phyloP scores from a whole-genome alignment of 768 basidiomycete species.

The Lactarius sanguifluus region DNA sequence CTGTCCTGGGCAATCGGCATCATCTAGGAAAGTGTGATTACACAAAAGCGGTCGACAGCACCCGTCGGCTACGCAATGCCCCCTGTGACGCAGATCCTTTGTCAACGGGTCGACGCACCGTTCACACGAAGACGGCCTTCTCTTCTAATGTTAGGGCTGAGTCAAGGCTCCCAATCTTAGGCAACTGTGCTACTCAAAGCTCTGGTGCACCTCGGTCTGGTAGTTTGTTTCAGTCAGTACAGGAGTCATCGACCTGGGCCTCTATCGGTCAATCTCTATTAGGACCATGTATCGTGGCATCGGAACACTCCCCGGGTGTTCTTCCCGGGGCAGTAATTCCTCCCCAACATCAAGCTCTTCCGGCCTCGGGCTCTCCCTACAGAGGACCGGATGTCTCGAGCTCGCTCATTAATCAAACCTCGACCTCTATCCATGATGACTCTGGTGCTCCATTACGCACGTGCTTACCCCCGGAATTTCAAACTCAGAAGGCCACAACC shows the following conservation, averaged over 20 bases:
- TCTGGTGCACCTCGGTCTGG: conserved; percentile 4
- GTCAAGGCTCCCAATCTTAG: not conserved
- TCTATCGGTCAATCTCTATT: conserved; percentile 3
- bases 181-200: not conserved
- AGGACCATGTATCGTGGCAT: not conserved
- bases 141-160: not conserved
- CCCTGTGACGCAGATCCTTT: not conserved
- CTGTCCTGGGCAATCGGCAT: not conserved
- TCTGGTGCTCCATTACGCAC: not conserved
- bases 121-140: not conserved
- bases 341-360: not conserved
- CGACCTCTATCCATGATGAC: not conserved
- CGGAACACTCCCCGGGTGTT: not conserved
- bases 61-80: not conserved
- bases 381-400: not conserved
- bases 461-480: not conserved
- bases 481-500: not conserved
- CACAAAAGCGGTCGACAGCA: not conserved
- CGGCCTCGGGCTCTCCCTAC: not conserved
- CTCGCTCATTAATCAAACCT: not conserved
- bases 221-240: conserved; percentile 3
- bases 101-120: not conserved
- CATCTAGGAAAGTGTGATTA: not conserved
- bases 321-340: not conserved
- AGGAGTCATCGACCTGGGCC: not conserved